Conservation (phyloP, 2,329 filamentous ascomycete genomes). For the Trichophyton mentagrophytes region DNA sequence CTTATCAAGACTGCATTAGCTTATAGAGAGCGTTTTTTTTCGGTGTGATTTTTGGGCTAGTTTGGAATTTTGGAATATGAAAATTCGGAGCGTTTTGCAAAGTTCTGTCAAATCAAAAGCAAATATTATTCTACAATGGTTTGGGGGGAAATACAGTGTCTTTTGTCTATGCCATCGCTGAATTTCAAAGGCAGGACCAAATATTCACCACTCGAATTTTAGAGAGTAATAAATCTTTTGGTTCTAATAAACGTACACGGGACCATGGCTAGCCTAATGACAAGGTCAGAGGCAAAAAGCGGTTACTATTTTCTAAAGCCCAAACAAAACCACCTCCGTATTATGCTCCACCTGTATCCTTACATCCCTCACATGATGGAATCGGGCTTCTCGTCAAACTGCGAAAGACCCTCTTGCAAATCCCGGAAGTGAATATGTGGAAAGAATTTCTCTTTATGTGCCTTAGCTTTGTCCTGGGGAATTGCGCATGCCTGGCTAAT, state of each 20-base stretch:
- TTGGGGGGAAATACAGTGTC: neutral
- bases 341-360: neutral
- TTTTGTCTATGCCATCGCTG: too few species aligned
- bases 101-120: neutral
- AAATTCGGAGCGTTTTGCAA: too few species aligned
- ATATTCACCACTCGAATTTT: too few species aligned
- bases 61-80: too few species aligned
- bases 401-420: neutral
- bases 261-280: too few species aligned
- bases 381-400: neutral
- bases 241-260: too few species aligned
- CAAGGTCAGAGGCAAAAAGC: too few species aligned
- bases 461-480: neutral
- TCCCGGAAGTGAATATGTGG: neutral
- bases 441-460: neutral
- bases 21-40: neutral
- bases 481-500: constrained; percentile 1
- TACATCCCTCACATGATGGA: neutral
- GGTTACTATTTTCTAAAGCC: too few species aligned
- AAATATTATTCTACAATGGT: neutral
- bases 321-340: neutral
- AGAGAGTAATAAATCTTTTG: too few species aligned
- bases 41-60: neutral
- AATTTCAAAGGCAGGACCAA: too few species aligned
- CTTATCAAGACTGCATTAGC: neutral